phyloP scores from a whole-genome alignment of 208 protist species.

The Trypanosoma cruzi region DNA sequence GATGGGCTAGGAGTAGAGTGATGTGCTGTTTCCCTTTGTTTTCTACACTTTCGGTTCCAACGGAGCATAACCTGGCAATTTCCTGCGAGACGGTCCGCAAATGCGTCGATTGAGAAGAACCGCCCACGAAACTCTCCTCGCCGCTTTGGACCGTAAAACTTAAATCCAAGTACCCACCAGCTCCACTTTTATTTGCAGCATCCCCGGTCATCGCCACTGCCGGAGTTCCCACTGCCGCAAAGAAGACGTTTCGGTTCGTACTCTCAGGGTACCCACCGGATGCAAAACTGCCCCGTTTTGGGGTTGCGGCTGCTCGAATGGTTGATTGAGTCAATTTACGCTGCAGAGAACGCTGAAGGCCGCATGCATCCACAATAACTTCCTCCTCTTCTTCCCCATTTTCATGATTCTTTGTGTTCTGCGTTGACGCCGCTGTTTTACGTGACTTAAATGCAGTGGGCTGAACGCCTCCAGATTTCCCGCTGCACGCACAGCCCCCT shows the following conservation, averaged over 20 bases:
- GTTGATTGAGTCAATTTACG: slow-evolving; percentile 35
- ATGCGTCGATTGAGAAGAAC: neutral
- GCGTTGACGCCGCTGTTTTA: neutral
- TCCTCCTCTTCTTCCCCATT: neutral
- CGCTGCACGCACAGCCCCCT: no score
- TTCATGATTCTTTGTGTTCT: neutral
- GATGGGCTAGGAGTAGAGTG: slow-evolving; percentile 1
- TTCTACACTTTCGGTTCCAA: slow-evolving; percentile 19
- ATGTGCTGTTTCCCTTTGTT: neutral
- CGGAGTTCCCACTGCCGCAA: neutral
- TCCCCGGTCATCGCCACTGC: neutral
- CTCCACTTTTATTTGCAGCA: neutral
- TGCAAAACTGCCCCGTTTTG: neutral
- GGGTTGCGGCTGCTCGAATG: slow-evolving; percentile 13
- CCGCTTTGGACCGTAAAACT: neutral
- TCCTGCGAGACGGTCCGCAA: slow-evolving; percentile 17
- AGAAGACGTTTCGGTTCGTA: no score
- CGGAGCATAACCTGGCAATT: slow-evolving; percentile 16
- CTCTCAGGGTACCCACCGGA: no score
- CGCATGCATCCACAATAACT: slow-evolving; percentile 39
- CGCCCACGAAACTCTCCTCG: neutral
- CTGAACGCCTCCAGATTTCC: neutral
- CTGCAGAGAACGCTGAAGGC: slow-evolving; percentile 67
- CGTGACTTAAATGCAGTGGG: neutral
- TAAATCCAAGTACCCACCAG: neutral